Base-by-base conservation (phyloP, 352 stramenopile genomes). In the Globisporangium radiosum region DNA sequence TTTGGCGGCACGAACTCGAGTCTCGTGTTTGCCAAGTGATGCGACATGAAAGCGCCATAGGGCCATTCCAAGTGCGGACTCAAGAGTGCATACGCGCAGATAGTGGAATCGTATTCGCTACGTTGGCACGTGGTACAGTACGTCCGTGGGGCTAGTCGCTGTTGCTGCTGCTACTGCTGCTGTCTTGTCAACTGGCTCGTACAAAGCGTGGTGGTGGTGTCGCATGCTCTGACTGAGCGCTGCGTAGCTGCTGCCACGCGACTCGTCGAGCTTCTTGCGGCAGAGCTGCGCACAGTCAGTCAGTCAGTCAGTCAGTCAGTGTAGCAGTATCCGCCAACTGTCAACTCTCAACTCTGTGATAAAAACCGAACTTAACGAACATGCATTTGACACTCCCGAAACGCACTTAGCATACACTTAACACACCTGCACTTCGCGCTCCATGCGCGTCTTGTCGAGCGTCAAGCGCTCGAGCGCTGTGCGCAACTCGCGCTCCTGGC, bases 1-100 rank as follows among this genome's bases (percentile, higher is more conserved):
- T 99, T 99, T 70, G 96, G 96, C 57, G 97, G 97, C 54, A 98
- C 94, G 11, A 99, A 99, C 81, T 87, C 83, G 11, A 88, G 76
- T 52, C 65, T 94, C 10, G 79, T 81, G 53, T 94, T 94, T 62
- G 66, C 78, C 50, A 92, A 90, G 67, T 92, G 25, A 33, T 3
- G 25, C 25, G 25, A 33, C 25, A 33, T 33, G 25, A 33, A 33
- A 33, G 25, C 3, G 25, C 25, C 1, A 33, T 33, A 33, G 25
- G 2, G 25, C 25, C 25, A 33, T 33, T 33, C 25, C 25, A 3
- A 33, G 25, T 33, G 25, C 25, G 25, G 3, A 33, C 25, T 3
- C 25, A 33, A 33, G 25, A 33, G 25, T 33, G 25, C 25, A 33
- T 33, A 33, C 25, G 25, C 2, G 25, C 25, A 33, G 25, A 3